phyloP scores from a whole-genome alignment of 2,329 filamentous ascomycete species.

The Epichloe gansuensis region DNA sequence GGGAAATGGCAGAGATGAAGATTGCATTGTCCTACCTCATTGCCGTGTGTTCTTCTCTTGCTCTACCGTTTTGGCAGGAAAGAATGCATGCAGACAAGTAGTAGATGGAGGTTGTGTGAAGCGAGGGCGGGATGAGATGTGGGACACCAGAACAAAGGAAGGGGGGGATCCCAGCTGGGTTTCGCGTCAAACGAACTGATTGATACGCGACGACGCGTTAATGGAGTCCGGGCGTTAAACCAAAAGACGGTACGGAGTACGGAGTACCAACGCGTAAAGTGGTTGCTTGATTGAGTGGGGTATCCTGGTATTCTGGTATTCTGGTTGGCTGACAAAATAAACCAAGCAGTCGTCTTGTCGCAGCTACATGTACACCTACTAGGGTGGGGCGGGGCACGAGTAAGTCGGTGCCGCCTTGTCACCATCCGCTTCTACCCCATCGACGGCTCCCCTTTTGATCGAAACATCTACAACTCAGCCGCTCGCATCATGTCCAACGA shows the following conservation, averaged over 20 bases:
- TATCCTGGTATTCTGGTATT: not conserved
- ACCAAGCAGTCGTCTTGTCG: not conserved
- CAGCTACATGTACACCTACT: too few species aligned
- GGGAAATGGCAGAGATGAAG: not conserved
- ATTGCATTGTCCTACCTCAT: conserved; percentile 14
- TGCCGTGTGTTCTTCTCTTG: not conserved
- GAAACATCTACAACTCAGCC: not conserved
- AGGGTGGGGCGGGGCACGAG: too few species aligned
- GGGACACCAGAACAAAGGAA: not conserved
- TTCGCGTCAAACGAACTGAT: conserved; percentile 11
- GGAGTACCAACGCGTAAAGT: conserved; percentile 23
- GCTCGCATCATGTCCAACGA: conserved; percentile 24
- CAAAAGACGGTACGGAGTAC: conserved; percentile 4
- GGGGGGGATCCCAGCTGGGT: conserved; percentile 9
- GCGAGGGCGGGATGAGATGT: conserved; percentile 9
- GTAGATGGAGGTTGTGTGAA: not conserved
- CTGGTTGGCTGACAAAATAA: conserved; percentile 1
- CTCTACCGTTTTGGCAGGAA: not conserved
- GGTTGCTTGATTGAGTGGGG: conserved; percentile 6
- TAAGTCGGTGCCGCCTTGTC: too few species aligned
- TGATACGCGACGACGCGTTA: conserved; percentile 28
- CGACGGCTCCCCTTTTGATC: not conserved
- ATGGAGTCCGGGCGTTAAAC: conserved; percentile 24
- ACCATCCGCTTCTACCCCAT: too few species aligned
- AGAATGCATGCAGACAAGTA: not conserved